Conservation (phyloP, 345 rosid genomes). For the Hibiscus syriacus region DNA sequence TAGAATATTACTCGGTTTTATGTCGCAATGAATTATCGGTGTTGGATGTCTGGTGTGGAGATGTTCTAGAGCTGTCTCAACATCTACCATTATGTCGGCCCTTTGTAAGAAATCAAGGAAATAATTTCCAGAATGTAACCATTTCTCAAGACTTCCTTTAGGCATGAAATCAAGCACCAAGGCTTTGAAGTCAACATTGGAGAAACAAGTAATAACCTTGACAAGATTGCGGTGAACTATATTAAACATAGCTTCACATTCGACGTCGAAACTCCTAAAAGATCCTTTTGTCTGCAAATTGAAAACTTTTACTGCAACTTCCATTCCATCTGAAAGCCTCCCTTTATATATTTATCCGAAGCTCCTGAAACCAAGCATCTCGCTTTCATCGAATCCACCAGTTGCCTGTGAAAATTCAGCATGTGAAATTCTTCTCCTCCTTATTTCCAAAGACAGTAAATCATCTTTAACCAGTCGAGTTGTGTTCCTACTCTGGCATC, state of each 20-base stretch:
- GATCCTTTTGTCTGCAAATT: no score
- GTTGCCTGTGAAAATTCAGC: background rate
- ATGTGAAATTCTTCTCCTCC: background rate
- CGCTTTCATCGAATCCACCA: background rate
- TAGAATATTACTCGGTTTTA: no score
- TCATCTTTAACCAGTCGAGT: background rate
- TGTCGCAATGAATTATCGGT: conserved; percentile 7
- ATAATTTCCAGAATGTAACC: background rate
- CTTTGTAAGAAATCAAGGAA: background rate
- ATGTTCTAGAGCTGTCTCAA: conserved; percentile 3
- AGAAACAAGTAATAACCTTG: conserved; percentile 14
- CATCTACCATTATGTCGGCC: conserved; percentile 3
- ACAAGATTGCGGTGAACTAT: conserved; percentile 20
- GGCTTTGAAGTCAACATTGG: background rate
- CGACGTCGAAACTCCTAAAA: background rate
- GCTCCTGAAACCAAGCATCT: background rate
- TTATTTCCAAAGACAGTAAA: background rate
- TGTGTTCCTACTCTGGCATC: background rate
- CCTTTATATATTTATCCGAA: background rate
- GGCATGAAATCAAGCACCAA: conserved; percentile 17
- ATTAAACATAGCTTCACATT: conserved; percentile 3
- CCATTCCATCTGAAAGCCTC: background rate
- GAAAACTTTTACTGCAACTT: no score
- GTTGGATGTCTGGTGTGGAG: background rate
- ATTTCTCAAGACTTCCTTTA: conserved; percentile 13